A percentile compares a stretch with the other conserved stretches of the same genome.
Conservation (phyloP, 2,329 filamentous ascomycete species). For the Venturia nashicola region DNA sequence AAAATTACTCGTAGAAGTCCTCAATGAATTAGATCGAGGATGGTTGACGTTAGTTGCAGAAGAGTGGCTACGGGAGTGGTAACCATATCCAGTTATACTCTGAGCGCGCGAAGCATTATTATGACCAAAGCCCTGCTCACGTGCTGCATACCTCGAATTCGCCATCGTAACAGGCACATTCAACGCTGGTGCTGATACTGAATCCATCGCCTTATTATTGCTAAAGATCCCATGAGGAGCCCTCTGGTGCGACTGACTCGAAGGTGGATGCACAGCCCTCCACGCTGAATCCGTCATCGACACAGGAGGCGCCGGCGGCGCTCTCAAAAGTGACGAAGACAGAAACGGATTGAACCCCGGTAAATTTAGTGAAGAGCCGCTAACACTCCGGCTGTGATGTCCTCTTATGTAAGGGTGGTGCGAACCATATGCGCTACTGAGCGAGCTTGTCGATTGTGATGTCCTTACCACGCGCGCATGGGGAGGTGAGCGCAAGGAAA, state of each 20-base stretch:
- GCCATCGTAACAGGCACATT: neutral
- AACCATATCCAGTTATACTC: neutral
- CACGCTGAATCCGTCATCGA: neutral
- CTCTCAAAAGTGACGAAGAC: neutral
- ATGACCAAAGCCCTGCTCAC: neutral
- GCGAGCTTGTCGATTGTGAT: neutral
- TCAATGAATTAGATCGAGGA: neutral
- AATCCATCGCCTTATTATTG: neutral
- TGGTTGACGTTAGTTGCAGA: neutral
- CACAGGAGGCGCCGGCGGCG: neutral
- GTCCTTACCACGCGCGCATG: neutral
- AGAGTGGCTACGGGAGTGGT: neutral
- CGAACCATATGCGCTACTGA: neutral
- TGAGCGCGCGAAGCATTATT: neutral
- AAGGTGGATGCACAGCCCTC: slow-evolving; percentile 1
- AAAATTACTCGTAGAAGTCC: neutral
- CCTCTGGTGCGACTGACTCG: neutral
- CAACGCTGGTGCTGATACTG: too few relatives aligned
- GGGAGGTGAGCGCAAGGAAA: neutral
- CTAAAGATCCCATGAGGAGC: neutral
- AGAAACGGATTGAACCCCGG: neutral
- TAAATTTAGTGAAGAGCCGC: neutral
- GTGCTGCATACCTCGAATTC: neutral
- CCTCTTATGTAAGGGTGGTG: neutral
- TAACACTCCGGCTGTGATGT: neutral